Percentiles rank a stretch among this genome's conserved stretches.
Conservation (phyloP, 139 green algal species). For the Chlorella sp. region DNA sequence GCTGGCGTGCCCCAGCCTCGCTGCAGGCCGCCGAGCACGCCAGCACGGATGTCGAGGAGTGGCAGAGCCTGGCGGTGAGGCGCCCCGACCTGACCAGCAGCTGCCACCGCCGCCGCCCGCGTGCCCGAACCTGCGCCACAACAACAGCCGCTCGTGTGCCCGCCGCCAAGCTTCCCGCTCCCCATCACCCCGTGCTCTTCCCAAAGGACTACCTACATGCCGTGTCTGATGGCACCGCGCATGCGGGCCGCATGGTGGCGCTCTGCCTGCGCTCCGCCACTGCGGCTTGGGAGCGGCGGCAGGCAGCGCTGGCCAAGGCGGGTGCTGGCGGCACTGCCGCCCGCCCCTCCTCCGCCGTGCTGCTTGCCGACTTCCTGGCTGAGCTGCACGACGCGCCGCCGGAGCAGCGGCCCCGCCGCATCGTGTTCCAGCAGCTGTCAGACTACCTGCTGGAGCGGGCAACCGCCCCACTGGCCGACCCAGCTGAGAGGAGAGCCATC, state of each 20-base stretch:
- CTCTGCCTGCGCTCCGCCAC: neutral
- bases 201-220: constrained; percentile 15
- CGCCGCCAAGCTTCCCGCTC: neutral
- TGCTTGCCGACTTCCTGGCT: constrained; percentile 21
- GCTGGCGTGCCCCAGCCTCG: no score
- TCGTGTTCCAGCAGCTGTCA: neutral
- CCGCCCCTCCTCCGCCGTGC: neutral
- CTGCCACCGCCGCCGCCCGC: neutral
- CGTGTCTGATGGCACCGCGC: neutral
- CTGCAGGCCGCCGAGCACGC: no score
- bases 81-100: neutral
- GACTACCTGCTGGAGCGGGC: constrained; percentile 15
- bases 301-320: neutral
- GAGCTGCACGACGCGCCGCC: neutral
- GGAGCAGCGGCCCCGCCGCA: neutral
- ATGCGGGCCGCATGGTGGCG: neutral
- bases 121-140: neutral
- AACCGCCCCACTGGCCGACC: neutral
- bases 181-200: neutral
- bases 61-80: no score
- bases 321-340: neutral
- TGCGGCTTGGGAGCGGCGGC: constrained; percentile 11
- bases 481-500: neutral
- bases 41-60: no score
- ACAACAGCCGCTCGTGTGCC: neutral